A percentile compares a stretch with the other conserved stretches of the same genome.
These are phyloP conservation scores for Aechmea fasciata DNA, from an alignment of 176 grass and related monocot genomes.

Conservation along the genomic window DNA sequence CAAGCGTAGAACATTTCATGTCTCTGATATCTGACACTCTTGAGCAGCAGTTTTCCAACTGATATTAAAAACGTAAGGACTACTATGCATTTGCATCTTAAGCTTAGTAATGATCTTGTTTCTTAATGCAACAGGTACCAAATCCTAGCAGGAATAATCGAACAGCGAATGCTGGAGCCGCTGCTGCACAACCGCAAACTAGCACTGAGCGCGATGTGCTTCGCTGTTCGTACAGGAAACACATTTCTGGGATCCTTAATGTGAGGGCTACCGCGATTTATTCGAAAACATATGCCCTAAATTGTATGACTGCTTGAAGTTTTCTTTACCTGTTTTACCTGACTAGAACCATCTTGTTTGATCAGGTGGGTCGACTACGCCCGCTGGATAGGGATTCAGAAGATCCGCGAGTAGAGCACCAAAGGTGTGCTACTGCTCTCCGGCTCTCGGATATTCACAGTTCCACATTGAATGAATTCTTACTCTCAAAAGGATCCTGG, in stretches of 20 bases:
- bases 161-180: constrained; percentile 89
- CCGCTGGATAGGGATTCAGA: constrained; percentile 3
- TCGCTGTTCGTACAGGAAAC: constrained; percentile 93
- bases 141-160: constrained; percentile 78
- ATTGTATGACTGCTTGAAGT: not conserved
- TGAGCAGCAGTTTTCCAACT: not conserved
- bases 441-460: no score
- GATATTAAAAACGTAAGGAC: no score
- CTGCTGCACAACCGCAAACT: constrained; percentile 70
- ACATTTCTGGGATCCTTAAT: constrained; percentile 89
- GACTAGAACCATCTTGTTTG: not conserved
- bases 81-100: not conserved
- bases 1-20: no score
- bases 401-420: not conserved
- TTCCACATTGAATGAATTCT: not conserved
- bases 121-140: constrained; percentile 59
- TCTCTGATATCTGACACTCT: not conserved
- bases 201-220: constrained; percentile 56
- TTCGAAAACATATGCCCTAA: not conserved
- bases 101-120: constrained; percentile 17
- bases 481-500: not conserved
- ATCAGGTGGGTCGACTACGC: constrained; percentile 5
- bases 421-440: no score
- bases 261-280: constrained; percentile 33
- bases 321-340: not conserved